phyloP scores from a whole-genome alignment of 306 rosid species.

The Datisca glomerata region DNA sequence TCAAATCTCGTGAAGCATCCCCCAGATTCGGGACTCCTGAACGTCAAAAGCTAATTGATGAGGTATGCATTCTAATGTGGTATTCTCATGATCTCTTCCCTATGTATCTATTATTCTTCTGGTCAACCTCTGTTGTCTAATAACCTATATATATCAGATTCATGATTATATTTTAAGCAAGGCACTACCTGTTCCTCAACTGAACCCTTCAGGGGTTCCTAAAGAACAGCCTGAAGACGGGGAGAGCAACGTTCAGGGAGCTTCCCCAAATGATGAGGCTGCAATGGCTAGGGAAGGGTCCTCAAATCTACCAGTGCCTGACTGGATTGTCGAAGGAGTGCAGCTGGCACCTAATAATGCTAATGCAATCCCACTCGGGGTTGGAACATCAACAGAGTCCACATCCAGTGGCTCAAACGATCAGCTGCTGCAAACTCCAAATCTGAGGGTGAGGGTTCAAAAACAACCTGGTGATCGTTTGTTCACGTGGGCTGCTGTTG shows the following conservation, averaged over 20 bases:
- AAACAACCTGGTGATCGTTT: slow-evolving; percentile 60
- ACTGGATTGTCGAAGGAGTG: slow-evolving; percentile 36
- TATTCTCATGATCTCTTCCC: no score
- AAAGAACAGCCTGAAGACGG: slow-evolving; percentile 28
- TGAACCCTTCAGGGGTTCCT: slow-evolving; percentile 23
- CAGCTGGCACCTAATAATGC: slow-evolving; percentile 21
- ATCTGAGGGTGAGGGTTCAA: slow-evolving; percentile 31
- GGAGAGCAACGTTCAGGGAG: slow-evolving; percentile 23
- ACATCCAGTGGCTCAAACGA: slow-evolving; percentile 21
- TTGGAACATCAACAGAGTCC: slow-evolving; percentile 27
- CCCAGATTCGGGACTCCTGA: slow-evolving; percentile 74
- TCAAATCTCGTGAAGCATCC: slow-evolving; percentile 74
- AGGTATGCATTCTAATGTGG: slow-evolving; percentile 21
- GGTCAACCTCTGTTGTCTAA: neutral
- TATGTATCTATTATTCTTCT: no score
- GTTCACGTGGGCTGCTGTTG: slow-evolving; percentile 87
- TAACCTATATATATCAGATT: slow-evolving; percentile 28
- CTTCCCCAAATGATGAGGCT: slow-evolving; percentile 25
- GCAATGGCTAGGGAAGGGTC: slow-evolving; percentile 22
- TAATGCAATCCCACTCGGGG: slow-evolving; percentile 19
- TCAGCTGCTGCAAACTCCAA: slow-evolving; percentile 28
- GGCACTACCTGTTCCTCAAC: slow-evolving; percentile 59
- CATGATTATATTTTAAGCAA: slow-evolving; percentile 79
- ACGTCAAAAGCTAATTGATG: slow-evolving; percentile 74
- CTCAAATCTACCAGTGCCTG: slow-evolving; percentile 17